These are phyloP conservation scores for Mortierella antarctica DNA, from an alignment of 192 early-diverging fungal genomes.

Conservation along the genomic window DNA sequence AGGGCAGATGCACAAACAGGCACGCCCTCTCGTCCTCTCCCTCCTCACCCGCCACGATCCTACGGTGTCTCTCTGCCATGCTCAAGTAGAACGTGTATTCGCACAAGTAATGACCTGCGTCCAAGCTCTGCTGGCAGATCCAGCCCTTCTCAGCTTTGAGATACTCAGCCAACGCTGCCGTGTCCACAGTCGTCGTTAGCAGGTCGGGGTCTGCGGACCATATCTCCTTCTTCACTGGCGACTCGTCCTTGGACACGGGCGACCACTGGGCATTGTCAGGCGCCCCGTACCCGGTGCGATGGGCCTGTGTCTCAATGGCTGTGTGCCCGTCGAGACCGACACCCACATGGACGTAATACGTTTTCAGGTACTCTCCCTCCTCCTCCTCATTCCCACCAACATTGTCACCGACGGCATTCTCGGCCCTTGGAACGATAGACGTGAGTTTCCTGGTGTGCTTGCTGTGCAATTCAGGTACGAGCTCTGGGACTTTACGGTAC, in stretches of 20 bases:
- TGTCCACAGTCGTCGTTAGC: constrained; percentile 56
- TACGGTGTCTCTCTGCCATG: constrained; percentile 46
- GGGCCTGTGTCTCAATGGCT: constrained; percentile 60
- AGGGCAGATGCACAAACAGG: constrained; percentile 48
- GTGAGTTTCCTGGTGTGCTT: neutral
- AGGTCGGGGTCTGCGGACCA: constrained; percentile 34
- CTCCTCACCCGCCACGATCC: constrained; percentile 23
- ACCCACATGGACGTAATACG: constrained; percentile 67
- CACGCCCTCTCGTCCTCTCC: constrained; percentile 32
- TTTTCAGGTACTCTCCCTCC: constrained; percentile 34
- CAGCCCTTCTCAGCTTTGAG: constrained; percentile 49
- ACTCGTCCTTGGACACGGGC: constrained; percentile 33
- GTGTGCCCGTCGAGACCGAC: constrained; percentile 55
- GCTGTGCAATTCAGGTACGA: constrained; percentile 56
- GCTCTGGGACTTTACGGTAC: constrained; percentile 59
- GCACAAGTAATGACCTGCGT: constrained; percentile 69
- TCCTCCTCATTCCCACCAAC: neutral
- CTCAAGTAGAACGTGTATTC: constrained; percentile 70
- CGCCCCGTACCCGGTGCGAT: constrained; percentile 58
- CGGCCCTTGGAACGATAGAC: neutral
- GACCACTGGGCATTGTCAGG: constrained; percentile 58
- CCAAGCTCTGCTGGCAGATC: constrained; percentile 50
- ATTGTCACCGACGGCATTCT: neutral
- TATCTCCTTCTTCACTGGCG: constrained; percentile 25
- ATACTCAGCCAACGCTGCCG: constrained; percentile 42